Evolutionary conservation across 768 basidiomycete species (phyloP).

Genomic region (Imleria badia): DNA sequence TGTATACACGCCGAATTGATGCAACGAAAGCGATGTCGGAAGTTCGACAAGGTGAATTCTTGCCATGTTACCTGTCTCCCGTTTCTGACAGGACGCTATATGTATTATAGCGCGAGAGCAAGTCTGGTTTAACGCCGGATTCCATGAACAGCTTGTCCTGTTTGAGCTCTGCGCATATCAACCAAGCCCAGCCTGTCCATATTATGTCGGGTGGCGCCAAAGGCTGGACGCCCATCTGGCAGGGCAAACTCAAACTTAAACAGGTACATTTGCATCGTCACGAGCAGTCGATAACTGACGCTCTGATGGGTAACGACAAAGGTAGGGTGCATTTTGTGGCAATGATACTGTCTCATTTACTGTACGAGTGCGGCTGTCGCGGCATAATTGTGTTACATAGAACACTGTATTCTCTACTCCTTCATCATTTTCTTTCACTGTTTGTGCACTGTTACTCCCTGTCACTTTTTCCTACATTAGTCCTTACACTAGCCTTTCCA

Average conservation of each 20-base stretch:
- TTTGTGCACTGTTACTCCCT: constrained; percentile 7
- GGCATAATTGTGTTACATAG: constrained; percentile 18
- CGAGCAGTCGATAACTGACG: constrained; percentile 8
- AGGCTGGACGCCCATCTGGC: constrained; percentile 51
- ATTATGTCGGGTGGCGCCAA: constrained; percentile 66
- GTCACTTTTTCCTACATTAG: constrained; percentile 6
- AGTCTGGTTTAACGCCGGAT: constrained; percentile 78
- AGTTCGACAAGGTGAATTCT: constrained; percentile 54
- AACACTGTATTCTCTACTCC: constrained; percentile 16
- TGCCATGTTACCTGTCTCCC: constrained; percentile 1
- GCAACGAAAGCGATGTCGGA: constrained; percentile 58
- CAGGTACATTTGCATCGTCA: background rate
- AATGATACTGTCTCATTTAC: constrained; percentile 12
- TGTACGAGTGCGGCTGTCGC: constrained; percentile 16
- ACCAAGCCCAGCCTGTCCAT: constrained; percentile 57
- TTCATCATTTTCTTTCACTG: constrained; percentile 3
- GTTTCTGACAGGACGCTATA: constrained; percentile 2
- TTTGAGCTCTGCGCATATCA: constrained; percentile 72
- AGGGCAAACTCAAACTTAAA: constrained; percentile 23
- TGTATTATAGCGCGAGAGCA: constrained; percentile 60
- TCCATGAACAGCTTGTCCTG: constrained; percentile 74
- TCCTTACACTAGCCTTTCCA: background rate
- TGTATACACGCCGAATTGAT: constrained; percentile 59
- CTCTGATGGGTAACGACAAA: constrained; percentile 8
- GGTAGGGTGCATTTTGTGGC: constrained; percentile 6